Percentiles rank a stretch among this genome's conserved stretches.
These are phyloP conservation scores for Xylaria sp. DNA, from an alignment of 2,329 filamentous ascomycete genomes.

Conservation along the genomic window DNA sequence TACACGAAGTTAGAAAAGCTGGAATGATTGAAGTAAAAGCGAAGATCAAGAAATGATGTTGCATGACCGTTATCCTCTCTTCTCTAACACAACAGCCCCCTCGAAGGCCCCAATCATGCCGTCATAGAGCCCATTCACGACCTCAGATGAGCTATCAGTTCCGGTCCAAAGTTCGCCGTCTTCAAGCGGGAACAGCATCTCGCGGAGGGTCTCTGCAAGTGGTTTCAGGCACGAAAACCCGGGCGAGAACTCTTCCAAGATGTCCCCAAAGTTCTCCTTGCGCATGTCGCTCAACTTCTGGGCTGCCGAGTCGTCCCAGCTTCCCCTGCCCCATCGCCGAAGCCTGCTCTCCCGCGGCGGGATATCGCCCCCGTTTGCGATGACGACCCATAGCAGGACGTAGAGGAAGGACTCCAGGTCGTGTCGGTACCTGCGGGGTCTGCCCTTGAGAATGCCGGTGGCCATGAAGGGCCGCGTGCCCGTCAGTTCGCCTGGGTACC, in stretches of 20 bases:
- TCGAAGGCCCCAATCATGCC: slow-evolving; percentile 41
- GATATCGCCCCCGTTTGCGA: slow-evolving; percentile 22
- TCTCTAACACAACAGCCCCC: slow-evolving; percentile 19
- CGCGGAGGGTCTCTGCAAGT: slow-evolving; percentile 19
- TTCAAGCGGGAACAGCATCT: slow-evolving; percentile 24
- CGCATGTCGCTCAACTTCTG: slow-evolving; percentile 26
- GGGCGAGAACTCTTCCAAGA: slow-evolving; percentile 25
- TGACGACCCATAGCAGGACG: slow-evolving; percentile 30
- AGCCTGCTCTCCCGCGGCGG: slow-evolving; percentile 25
- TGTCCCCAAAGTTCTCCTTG: slow-evolving; percentile 16
- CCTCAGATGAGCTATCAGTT: slow-evolving; percentile 22
- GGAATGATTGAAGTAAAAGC: too few relatives aligned
- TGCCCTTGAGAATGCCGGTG: slow-evolving; percentile 27
- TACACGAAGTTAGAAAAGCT: too few relatives aligned
- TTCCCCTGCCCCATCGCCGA: slow-evolving; percentile 25
- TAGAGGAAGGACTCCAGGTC: slow-evolving; percentile 33
- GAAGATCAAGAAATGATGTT: too few relatives aligned
- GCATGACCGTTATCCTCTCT: slow-evolving; percentile 1
- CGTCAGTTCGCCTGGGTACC: slow-evolving; percentile 13
- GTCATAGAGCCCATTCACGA: slow-evolving; percentile 22
- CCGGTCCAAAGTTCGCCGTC: slow-evolving; percentile 24
- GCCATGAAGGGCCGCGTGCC: slow-evolving; percentile 31
- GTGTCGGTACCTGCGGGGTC: slow-evolving; percentile 30
- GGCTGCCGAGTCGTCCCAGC: slow-evolving; percentile 21
- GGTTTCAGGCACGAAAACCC: slow-evolving; percentile 26